Evolutionary conservation across 331 rosid species (phyloP), one percentile per base, ranked within the genome.

Genomic region (Quercus tomentella): DNA sequence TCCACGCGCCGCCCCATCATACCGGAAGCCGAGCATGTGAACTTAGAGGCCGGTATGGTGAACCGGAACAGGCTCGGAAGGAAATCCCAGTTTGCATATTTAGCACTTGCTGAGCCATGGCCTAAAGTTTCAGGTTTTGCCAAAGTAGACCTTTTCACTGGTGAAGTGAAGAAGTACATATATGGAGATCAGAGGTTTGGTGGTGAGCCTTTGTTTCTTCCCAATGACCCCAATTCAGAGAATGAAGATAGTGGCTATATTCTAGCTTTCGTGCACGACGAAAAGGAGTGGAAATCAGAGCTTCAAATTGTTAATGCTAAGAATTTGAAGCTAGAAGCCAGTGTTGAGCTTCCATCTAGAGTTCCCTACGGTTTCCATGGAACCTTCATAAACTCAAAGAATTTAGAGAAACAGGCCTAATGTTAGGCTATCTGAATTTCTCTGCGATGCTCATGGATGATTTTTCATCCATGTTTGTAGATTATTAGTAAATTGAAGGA

Each of bases 281-380:
- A 95, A 79, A 93, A 89, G 80, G 93, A 90, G 37, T 90, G 97
- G 93, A 86, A 83, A 79, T 95, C 98, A 0, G 92, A 90, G 85
- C 78, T 95, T 5, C 97, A 87, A 15, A 88, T 95, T 31, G 89
- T 95, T 30, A 91, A 93, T 84, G 96, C 99, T 58, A 71, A 74
- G 78, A 85, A 23, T 75, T 63, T 95, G 89, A 86, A 89, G 84
- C 73, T 95, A 0, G 96, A 95, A 31, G 98, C 99, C 45, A 41
- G 88, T 2, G 82, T 95, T 14, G 58, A 89, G 77, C 94, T 93
- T 22, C 98, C 99, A 0, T 93, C 97, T 1, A 74, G 99, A 28
- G 99, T 95, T 66, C 99, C 99, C 0, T 95, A 95, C 70, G 99
- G 99, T 15, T 95, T 95, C 56, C 99, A 95, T 77, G 99, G 99